Conservation (phyloP, 1,284 basidiomycete genomes). For the Bondarzewia mesenterica region DNA sequence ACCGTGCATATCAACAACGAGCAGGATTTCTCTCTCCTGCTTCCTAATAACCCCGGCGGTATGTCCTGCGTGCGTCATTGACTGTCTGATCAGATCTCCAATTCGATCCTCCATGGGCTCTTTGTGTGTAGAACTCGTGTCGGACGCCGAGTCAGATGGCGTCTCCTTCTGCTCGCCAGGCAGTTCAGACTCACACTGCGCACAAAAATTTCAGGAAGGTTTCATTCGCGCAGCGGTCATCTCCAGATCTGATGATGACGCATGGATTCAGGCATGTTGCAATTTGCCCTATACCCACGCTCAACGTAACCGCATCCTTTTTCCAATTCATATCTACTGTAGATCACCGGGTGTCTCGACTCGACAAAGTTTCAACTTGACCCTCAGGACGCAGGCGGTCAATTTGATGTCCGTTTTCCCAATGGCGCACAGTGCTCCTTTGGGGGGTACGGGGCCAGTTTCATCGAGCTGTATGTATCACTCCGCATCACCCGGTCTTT, state of each 20-base stretch:
- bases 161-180: slow-evolving; percentile 29
- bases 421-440: slow-evolving; percentile 44
- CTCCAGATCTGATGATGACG: slow-evolving; percentile 27
- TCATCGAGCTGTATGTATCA: slow-evolving; percentile 37
- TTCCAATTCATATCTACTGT: not conserved
- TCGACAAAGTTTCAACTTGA: slow-evolving; percentile 29
- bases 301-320: not conserved
- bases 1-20: slow-evolving; percentile 31
- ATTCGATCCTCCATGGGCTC: too few species aligned
- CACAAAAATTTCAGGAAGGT: slow-evolving; percentile 24
- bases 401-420: slow-evolving; percentile 42
- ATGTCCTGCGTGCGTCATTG: slow-evolving; percentile 8
- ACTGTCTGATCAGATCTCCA: not conserved
- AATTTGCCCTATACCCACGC: slow-evolving; percentile 4
- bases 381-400: slow-evolving; percentile 33
- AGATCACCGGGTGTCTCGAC: slow-evolving; percentile 46
- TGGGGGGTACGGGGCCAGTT: slow-evolving; percentile 43
- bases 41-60: slow-evolving; percentile 31
- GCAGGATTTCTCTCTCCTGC: slow-evolving; percentile 31
- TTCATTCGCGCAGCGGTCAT: slow-evolving; percentile 36
- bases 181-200: slow-evolving; percentile 19
- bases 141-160: slow-evolving; percentile 35
- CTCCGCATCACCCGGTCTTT: not conserved
- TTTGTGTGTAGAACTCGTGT: slow-evolving; percentile 28
- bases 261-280: slow-evolving; percentile 33